Base-by-base conservation (phyloP, 2,329 filamentous ascomycete species). In the Aspergillus fijiensis region DNA sequence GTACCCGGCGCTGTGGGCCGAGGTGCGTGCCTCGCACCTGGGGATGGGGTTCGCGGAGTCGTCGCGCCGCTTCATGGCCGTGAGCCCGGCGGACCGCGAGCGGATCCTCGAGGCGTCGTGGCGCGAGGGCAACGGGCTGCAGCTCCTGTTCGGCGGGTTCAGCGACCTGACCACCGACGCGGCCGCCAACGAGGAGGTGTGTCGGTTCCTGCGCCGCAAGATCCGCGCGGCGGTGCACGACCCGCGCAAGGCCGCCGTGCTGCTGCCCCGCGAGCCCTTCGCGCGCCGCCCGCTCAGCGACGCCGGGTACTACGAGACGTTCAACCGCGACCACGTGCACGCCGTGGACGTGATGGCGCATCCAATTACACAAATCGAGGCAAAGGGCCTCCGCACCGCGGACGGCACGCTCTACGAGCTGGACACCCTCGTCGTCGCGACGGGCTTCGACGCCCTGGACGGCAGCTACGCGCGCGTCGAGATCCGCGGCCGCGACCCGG, bases 271-370 rank as follows among this genome's bases (percentile, higher is more conserved):
- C 3, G 60, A 65, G 16, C 58, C 59, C 9, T 62, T 62, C 19
- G 56, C 63, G 4, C 67, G 67, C 4, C 64, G 70, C 4, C 64
- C 67, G 0, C 63, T 63, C 6, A 57, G 62, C 5, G 69, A 63
- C 11, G 54, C 60, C 19, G 61, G 60, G 10, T 72, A 68, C 57
- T 71, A 64, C 52, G 66, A 70, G 29, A 25, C 57, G 11, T 72
- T 65, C 55, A 79, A 82, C 64, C 71, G 70, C 14, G 67, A 73
- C 0, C 79, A 83, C 49, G 78, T 84, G 2, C 66, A 77, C 19
- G 63, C 84, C 1, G 73, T 84, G 1, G 72, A 79, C 49, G 57
- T 81, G 2, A 50, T 27, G 11, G 29, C 69, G 1, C 53, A 56
- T 4, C 60, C 63, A 0, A 59, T 67, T 25, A 39, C 45, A 9